Evolutionary conservation across 768 basidiomycete species (phyloP).

Genomic region (Phlebiopsis flavidoalba): DNA sequence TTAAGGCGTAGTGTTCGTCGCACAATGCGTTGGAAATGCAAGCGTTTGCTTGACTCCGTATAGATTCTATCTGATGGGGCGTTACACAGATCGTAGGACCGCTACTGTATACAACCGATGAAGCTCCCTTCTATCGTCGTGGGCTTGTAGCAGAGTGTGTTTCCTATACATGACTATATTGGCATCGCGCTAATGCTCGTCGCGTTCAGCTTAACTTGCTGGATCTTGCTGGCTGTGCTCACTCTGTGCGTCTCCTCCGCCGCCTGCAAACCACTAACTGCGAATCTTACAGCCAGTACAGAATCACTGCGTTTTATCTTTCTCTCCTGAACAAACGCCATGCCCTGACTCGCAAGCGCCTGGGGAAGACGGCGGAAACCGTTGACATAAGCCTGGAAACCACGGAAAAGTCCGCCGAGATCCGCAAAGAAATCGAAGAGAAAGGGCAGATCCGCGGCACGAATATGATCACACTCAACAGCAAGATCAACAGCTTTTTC

Average conservation of each 20-base stretch:
- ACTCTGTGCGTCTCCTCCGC: slow-evolving; percentile 25
- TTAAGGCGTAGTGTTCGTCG: slow-evolving; percentile 33
- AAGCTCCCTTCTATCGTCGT: slow-evolving; percentile 34
- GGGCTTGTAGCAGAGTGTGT: slow-evolving; percentile 34
- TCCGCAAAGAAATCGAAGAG: slow-evolving; percentile 11
- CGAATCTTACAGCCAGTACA: slow-evolving; percentile 7
- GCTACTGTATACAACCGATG: slow-evolving; percentile 31
- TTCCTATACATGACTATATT: neutral
- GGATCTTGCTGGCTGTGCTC: slow-evolving; percentile 30
- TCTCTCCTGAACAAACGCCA: slow-evolving; percentile 34
- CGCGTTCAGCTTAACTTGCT: slow-evolving; percentile 34
- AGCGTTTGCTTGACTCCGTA: slow-evolving; percentile 2
- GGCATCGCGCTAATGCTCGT: too few relatives aligned
- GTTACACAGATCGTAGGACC: slow-evolving; percentile 31
- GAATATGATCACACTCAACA: slow-evolving; percentile 16
- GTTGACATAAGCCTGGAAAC: slow-evolving; percentile 36
- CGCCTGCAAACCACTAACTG: too few relatives aligned
- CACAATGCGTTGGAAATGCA: slow-evolving; percentile 41
- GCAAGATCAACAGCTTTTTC: slow-evolving; percentile 33
- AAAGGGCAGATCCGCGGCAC: neutral
- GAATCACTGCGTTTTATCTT: slow-evolving; percentile 33
- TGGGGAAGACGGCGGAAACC: slow-evolving; percentile 31
- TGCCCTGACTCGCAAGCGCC: slow-evolving; percentile 25
- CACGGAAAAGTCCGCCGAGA: slow-evolving; percentile 3
- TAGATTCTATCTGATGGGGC: neutral